Conservation (phyloP, 768 basidiomycete species). For the Psilocybe tampanensis region DNA sequence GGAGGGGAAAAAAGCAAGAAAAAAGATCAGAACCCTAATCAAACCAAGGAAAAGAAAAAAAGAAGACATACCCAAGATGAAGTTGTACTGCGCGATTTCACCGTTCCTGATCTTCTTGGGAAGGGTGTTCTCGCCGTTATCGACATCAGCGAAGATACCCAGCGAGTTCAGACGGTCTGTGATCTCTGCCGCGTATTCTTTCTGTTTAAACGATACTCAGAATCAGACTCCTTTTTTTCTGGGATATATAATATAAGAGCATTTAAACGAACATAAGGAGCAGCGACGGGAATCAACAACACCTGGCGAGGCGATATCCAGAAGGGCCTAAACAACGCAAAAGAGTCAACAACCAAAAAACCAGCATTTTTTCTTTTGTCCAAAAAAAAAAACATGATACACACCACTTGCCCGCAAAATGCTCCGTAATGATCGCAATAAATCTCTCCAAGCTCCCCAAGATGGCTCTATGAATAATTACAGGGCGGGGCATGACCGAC, state of each 20-base stretch:
- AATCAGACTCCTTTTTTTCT: conserved; percentile 4
- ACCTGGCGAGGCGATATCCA: conserved; percentile 98
- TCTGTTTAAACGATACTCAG: conserved; percentile 45
- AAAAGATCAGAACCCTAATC: too few species aligned
- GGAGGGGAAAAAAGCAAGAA: too few species aligned
- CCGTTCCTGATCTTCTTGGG: conserved; percentile 98
- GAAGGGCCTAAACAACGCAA: conserved; percentile 72
- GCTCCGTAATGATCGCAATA: conserved; percentile 96
- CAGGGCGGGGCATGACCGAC: conserved; percentile 71
- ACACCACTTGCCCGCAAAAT: conserved; percentile 96
- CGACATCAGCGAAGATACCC: conserved; percentile 89
- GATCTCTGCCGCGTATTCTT: conserved; percentile 88
- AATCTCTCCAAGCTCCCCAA: conserved; percentile 93
- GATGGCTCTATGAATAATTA: conserved; percentile 98
- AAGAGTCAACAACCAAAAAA: background rate
- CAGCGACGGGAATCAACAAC: conserved; percentile 91
- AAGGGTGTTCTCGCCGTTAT: conserved; percentile 89
- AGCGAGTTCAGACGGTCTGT: conserved; percentile 62
- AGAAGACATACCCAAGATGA: conserved; percentile 78
- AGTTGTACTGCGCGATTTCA: conserved; percentile 97
- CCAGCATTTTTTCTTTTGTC: background rate
- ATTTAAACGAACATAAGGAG: conserved; percentile 84
- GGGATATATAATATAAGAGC: too few species aligned
- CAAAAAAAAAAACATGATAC: conserved; percentile 22
- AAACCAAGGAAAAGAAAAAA: too few species aligned